phyloP scores from a whole-genome alignment of 169 alveolate species.

The Plasmodium billcollinsi region DNA sequence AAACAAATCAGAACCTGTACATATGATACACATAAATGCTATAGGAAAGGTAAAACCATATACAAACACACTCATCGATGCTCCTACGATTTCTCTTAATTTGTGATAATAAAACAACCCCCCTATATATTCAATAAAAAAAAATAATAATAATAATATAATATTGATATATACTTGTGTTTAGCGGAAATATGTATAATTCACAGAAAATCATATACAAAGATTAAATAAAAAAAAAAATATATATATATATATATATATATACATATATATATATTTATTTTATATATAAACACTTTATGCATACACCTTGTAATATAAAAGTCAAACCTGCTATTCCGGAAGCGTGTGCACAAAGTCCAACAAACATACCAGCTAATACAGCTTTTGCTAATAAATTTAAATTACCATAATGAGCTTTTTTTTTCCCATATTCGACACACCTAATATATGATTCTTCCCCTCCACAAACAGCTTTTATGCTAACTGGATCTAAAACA shows the following conservation, averaged over 20 bases:
- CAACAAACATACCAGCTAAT: slow-evolving; percentile 57
- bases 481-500: slow-evolving; percentile 20
- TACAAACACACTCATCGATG: slow-evolving; percentile 64
- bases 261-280: no score
- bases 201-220: no score
- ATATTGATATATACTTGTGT: no score
- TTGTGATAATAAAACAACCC: slow-evolving; percentile 65
- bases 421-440: slow-evolving; percentile 72
- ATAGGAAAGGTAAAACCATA: slow-evolving; percentile 83
- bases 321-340: slow-evolving; percentile 71
- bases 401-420: slow-evolving; percentile 39
- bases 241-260: background rate
- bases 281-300: background rate
- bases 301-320: background rate
- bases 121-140: slow-evolving; percentile 1
- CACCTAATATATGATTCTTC: slow-evolving; percentile 71
- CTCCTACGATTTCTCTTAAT: slow-evolving; percentile 50
- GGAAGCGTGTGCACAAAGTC: slow-evolving; percentile 73
- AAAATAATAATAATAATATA: no score
- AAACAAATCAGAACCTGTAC: slow-evolving; percentile 86
- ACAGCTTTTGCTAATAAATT: slow-evolving; percentile 48
- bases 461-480: slow-evolving; percentile 40
- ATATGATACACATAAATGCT: slow-evolving; percentile 82
- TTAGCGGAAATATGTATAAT: no score
- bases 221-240: background rate